Percentiles rank a stretch among this genome's conserved stretches.
phyloP scores from a whole-genome alignment of 164 flowering plant species.

The Kingdonia uniflora region DNA sequence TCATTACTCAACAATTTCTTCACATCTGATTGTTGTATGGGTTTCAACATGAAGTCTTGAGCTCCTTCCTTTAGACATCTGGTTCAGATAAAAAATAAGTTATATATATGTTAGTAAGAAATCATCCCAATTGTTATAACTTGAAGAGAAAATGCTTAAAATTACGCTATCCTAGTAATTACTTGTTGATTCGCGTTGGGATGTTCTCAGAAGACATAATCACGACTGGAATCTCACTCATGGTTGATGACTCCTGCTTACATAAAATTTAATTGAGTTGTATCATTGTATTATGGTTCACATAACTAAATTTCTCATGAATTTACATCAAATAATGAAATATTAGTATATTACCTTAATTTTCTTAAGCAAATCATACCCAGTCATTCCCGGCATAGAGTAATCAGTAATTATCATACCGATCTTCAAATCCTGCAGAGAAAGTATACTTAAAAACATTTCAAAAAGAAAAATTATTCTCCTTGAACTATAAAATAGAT shows the following conservation, averaged over 20 bases:
- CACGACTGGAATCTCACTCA: conserved; percentile 37
- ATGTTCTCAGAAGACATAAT: conserved; percentile 36
- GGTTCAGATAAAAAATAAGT: background rate
- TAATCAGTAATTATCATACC: conserved; percentile 44
- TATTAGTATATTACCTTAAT: conserved; percentile 24
- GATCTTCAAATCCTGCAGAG: conserved; percentile 26
- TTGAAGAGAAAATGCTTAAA: background rate
- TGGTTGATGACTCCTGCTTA: conserved; percentile 27
- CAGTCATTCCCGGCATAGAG: conserved; percentile 49
- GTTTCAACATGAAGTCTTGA: conserved; percentile 35
- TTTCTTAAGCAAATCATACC: conserved; percentile 35
- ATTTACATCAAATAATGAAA: background rate
- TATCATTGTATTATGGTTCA: background rate
- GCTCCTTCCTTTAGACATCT: conserved; percentile 51
- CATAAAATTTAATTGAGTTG: background rate
- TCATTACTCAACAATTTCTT: conserved; percentile 16
- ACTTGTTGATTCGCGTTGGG: conserved; percentile 26
- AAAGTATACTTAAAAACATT: background rate
- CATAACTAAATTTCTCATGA: background rate
- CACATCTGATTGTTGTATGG: conserved; percentile 30
- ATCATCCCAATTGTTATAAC: background rate
- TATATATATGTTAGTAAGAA: no score
- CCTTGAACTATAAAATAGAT: no score
- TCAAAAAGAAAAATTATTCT: no score
- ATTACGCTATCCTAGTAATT: background rate